Evolutionary conservation across 2,329 filamentous ascomycete genomes (phyloP).

Genomic region (Chaetomiaceae sp.): DNA sequence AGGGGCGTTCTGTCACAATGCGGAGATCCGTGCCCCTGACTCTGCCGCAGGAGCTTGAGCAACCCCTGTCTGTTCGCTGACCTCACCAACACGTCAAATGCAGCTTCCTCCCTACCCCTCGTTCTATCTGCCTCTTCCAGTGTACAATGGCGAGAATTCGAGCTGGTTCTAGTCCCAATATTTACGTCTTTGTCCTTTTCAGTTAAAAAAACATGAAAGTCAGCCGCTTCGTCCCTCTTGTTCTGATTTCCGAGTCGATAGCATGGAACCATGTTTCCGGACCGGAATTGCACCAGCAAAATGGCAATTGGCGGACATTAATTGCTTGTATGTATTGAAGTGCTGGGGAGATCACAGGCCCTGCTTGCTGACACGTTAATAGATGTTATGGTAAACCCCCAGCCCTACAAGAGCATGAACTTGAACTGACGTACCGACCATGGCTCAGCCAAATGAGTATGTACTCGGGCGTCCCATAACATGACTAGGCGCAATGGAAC

Average conservation of each 20-base stretch:
- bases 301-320: slow-evolving; percentile 24
- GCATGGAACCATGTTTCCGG: slow-evolving; percentile 26
- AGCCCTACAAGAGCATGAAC: background rate
- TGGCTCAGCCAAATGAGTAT: slow-evolving; percentile 11
- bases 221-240: background rate
- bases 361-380: background rate
- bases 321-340: slow-evolving; percentile 32
- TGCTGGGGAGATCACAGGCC: background rate
- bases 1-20: background rate
- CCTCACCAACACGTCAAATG: background rate
- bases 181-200: too few species aligned
- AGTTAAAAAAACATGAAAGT: slow-evolving; percentile 4
- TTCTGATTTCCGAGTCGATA: background rate
- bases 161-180: too few species aligned
- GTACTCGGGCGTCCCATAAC: background rate
- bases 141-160: too few species aligned
- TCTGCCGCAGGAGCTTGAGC: background rate
- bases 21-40: background rate
- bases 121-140: too few species aligned
- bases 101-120: background rate
- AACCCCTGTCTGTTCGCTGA: background rate
- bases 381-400: slow-evolving; percentile 6
- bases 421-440: background rate
- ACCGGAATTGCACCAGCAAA: slow-evolving; percentile 9
- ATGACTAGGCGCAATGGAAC: background rate